Conservation (phyloP, 441 rosid genomes). For the Lepidium campestre region DNA sequence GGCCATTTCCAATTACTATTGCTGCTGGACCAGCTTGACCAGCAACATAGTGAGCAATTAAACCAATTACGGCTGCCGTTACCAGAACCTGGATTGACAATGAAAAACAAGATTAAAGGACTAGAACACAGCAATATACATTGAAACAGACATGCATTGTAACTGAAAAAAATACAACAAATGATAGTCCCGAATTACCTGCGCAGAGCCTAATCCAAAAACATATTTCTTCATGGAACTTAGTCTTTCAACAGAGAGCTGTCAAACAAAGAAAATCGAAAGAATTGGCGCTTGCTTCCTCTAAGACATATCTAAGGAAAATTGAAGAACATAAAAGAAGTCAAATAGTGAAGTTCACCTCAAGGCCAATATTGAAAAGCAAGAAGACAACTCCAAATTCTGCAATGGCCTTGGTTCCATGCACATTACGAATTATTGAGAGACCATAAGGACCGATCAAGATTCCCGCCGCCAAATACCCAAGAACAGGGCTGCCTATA, state of each 20-base stretch:
- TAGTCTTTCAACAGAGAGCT: constrained; percentile 94
- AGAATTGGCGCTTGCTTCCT: constrained; percentile 18
- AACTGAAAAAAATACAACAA: background rate
- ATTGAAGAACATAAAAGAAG: constrained; percentile 9
- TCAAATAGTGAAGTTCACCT: constrained; percentile 45
- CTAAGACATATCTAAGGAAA: constrained; percentile 20
- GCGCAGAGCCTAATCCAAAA: constrained; percentile 93
- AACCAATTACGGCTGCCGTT: constrained; percentile 83
- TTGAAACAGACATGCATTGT: background rate
- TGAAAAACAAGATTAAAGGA: constrained; percentile 12
- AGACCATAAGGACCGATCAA: constrained; percentile 98
- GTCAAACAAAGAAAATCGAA: constrained; percentile 19
- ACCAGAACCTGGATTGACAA: constrained; percentile 71
- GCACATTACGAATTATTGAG: constrained; percentile 94
- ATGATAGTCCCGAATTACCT: constrained; percentile 43
- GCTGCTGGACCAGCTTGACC: constrained; percentile 92
- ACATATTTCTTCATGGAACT: constrained; percentile 98
- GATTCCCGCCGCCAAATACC: constrained; percentile 97
- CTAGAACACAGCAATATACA: background rate
- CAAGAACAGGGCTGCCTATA: constrained; percentile 98
- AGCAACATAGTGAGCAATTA: constrained; percentile 69
- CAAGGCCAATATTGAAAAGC: constrained; percentile 97
- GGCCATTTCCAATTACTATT: constrained; percentile 93
- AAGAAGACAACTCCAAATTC: constrained; percentile 99
- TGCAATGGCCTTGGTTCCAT: constrained; percentile 94